Conservation (phyloP, 2,329 filamentous ascomycete species). For the Raffaelea albimanens region DNA sequence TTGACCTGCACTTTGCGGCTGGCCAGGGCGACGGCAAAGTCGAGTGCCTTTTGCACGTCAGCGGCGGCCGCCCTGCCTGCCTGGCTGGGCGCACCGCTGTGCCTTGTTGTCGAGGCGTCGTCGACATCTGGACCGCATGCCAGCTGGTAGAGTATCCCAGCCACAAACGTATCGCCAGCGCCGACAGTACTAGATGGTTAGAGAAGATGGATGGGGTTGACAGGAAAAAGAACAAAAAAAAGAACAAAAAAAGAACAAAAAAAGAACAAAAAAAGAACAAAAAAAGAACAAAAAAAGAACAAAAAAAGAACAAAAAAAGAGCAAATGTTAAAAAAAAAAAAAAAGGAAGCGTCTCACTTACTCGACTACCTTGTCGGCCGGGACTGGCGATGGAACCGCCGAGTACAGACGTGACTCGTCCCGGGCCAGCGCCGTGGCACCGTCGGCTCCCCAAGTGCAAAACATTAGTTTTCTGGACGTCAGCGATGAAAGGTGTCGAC, state of each 20-base stretch:
- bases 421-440: slow-evolving; percentile 35
- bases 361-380: slow-evolving; percentile 44
- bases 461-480: slow-evolving; percentile 28
- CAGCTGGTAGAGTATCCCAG: slow-evolving; percentile 57
- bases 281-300: background rate
- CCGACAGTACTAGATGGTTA: slow-evolving; percentile 54
- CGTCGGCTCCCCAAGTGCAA: slow-evolving; percentile 35
- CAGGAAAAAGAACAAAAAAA: background rate
- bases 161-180: slow-evolving; percentile 68
- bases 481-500: too few species aligned
- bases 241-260: background rate
- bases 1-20: slow-evolving; percentile 59
- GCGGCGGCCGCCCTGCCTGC: slow-evolving; percentile 32
- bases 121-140: too few species aligned
- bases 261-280: background rate
- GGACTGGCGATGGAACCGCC: slow-evolving; percentile 27
- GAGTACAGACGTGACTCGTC: slow-evolving; percentile 24
- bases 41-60: slow-evolving; percentile 37
- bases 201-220: background rate
- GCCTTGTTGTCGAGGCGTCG: too few species aligned
- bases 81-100: too few species aligned
- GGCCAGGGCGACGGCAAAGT: slow-evolving; percentile 57
- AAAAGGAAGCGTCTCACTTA: slow-evolving; percentile 21
- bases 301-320: background rate
- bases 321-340: background rate